Base-by-base conservation (phyloP, 495 filamentous ascomycete genomes). In the Penicillium crystallinum region DNA sequence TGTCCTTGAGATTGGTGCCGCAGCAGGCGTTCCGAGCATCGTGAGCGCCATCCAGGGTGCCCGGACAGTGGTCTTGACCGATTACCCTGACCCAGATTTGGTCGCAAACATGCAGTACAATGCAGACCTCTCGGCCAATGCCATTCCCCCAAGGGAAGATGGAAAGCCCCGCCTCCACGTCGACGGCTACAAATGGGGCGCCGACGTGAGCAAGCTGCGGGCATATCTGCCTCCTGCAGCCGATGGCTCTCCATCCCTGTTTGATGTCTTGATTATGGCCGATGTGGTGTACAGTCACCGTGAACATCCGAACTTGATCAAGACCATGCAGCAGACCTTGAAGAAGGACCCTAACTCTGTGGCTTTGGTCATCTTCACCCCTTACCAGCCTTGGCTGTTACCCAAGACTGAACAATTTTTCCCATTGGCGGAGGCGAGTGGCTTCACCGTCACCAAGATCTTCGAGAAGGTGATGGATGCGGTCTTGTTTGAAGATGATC, bases 351-450 rank as follows among this genome's bases (percentile, higher is more conserved):
- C 57, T n/a, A 68, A 74, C 12, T 78, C 86, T 15, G 77, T 73
- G 38, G 91, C 90, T 1, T 70, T 90, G 57, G 91, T 96, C 12
- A 93, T 96, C 59, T 97, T 97, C 67, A 95, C 90, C 0, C 89
- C 88, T 2, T 95, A 97, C 71, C 76, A 93, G 54, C 91, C 92
- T 1, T 96, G 91, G 91, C 70, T 96, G 57, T 72, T 87, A 54
- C 79, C 88, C 47, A 85, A 87, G 67, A 93, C 95, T 57, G 74
- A 96, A 63, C 78, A 74, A 6, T 96, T 97, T 72, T 96, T 97
- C 61, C 84, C 89, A 21, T 58, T 88, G 39, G 86, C 84, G 2
- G 72, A 80, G 52, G 74, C 80, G 48, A 71, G 62, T 36, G 90
- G 90, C 0, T 88, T 95, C 52, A 63, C 54, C 4, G 90, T 95